A percentile compares a stretch with the other conserved stretches of the same genome.
phyloP scores from a whole-genome alignment of 805 yeast species.

The Metschnikowia orientalis region DNA sequence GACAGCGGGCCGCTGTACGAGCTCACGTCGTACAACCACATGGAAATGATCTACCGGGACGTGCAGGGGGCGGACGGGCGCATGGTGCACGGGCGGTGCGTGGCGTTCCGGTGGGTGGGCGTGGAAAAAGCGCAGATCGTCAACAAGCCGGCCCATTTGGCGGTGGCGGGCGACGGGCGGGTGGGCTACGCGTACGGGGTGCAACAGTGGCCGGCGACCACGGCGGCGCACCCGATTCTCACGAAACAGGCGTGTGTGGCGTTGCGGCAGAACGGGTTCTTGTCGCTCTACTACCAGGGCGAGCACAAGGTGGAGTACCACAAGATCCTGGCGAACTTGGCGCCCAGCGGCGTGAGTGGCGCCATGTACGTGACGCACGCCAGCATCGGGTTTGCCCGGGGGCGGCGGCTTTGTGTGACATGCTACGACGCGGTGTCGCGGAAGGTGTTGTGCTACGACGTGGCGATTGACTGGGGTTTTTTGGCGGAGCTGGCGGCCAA shows the following conservation, averaged over 20 bases:
- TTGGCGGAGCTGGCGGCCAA: conserved; percentile 44
- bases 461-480: conserved; percentile 55
- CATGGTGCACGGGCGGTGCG: conserved; percentile 13
- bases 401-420: conserved; percentile 42
- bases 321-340: conserved; percentile 28
- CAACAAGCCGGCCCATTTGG: conserved; percentile 48
- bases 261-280: conserved; percentile 57
- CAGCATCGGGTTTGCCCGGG: conserved; percentile 50
- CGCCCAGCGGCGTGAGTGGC: conserved; percentile 8
- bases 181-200: conserved; percentile 49
- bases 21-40: conserved; percentile 40
- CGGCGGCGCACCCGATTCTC: conserved; percentile 63
- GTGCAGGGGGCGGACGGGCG: conserved; percentile 10
- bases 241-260: conserved; percentile 70
- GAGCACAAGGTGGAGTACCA: conserved; percentile 58
- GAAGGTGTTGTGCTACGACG: conserved; percentile 37
- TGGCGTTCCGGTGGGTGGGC: conserved; percentile 68
- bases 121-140: conserved; percentile 63
- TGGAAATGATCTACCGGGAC: conserved; percentile 49
- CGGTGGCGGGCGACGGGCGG: conserved; percentile 23
- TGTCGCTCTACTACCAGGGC: conserved; percentile 60
- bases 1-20: conserved; percentile 38
- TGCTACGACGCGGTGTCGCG: conserved; percentile 35
- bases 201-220: conserved; percentile 53
- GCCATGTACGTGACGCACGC: conserved; percentile 27